Percentiles rank a stretch among this genome's conserved stretches.
These are phyloP conservation scores for Naganishia vaughanmartiniae DNA, from an alignment of 768 basidiomycete genomes.

Conservation along the genomic window DNA sequence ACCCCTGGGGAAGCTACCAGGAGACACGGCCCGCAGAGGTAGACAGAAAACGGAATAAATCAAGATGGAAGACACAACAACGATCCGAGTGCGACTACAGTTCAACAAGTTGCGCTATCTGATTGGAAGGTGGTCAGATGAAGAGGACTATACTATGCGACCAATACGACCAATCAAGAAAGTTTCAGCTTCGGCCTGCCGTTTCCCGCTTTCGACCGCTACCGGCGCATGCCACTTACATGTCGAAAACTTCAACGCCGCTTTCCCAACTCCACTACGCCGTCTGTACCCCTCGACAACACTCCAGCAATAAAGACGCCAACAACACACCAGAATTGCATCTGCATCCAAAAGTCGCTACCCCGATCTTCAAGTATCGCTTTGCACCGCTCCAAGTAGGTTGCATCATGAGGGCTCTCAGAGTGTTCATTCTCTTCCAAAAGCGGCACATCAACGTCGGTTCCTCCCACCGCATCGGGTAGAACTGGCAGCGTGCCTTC, in stretches of 20 bases:
- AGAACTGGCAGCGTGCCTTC: neutral
- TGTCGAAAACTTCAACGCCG: constrained; percentile 3
- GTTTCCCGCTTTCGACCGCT: neutral
- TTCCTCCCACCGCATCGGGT: neutral
- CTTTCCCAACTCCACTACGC: constrained; percentile 13
- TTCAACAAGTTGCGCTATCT: too few relatives aligned
- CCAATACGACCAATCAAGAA: neutral
- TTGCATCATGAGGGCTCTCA: neutral
- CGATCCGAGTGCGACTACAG: too few relatives aligned
- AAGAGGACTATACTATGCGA: too few relatives aligned
- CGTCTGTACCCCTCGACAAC: constrained; percentile 13
- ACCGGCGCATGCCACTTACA: neutral
- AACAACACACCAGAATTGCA: constrained; percentile 22
- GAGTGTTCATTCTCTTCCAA: neutral
- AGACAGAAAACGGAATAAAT: too few relatives aligned
- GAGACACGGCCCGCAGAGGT: too few relatives aligned
- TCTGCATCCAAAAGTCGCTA: constrained; percentile 14
- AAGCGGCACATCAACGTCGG: neutral
- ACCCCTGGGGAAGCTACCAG: too few relatives aligned
- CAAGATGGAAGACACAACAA: too few relatives aligned
- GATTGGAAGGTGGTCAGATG: too few relatives aligned
- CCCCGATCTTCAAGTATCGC: constrained; percentile 7
- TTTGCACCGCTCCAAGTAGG: constrained; percentile 9
- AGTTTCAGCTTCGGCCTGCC: neutral
- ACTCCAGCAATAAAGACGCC: constrained; percentile 18